These are phyloP conservation scores for Phytophthora fragariae DNA, from an alignment of 352 stramenopile genomes.

Conservation along the genomic window DNA sequence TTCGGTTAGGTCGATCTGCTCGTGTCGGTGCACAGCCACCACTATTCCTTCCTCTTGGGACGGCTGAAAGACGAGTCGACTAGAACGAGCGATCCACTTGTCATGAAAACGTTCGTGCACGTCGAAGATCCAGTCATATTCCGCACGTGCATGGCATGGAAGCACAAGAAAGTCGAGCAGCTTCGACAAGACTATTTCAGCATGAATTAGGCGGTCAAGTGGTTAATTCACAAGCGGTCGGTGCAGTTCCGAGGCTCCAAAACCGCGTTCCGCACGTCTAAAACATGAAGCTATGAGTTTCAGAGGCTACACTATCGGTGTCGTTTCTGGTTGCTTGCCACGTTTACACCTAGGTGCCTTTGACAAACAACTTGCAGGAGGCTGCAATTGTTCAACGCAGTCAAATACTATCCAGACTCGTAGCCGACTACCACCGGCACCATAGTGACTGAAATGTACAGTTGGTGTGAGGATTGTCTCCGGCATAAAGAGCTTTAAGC, in stretches of 20 bases:
- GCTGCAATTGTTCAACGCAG: slow-evolving; percentile 16
- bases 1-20: neutral
- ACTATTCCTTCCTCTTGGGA: neutral
- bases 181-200: neutral
- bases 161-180: neutral
- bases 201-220: slow-evolving; percentile 4
- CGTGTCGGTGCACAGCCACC: neutral
- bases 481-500: neutral
- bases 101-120: slow-evolving; percentile 2
- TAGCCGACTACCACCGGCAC: neutral
- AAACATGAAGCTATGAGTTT: no score
- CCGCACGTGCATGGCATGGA: neutral
- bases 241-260: no score
- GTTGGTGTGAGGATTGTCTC: slow-evolving; percentile 5
- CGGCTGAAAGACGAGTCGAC: neutral
- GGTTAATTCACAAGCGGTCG: no score
- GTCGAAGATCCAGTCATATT: neutral
- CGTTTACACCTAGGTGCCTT: neutral
- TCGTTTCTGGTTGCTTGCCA: no score
- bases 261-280: no score
- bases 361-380: neutral
- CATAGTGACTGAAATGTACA: slow-evolving; percentile 1
- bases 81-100: neutral
- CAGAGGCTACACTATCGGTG: neutral
- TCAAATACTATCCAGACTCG: slow-evolving; percentile 17